These are phyloP conservation scores for Obba rivulosa DNA, from an alignment of 768 basidiomycete genomes.

Conservation along the genomic window DNA sequence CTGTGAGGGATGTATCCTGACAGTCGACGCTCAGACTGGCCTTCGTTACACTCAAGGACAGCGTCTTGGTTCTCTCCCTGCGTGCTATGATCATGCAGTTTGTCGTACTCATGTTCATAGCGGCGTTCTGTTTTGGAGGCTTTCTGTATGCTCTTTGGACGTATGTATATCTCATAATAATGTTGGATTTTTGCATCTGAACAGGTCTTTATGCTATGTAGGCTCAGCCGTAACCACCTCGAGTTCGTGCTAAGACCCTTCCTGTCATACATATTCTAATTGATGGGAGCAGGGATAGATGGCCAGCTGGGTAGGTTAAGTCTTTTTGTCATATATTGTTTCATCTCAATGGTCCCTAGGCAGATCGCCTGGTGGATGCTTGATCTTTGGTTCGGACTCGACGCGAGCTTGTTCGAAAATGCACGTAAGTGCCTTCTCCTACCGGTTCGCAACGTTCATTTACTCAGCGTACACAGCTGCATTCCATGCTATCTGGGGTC, in stretches of 20 bases:
- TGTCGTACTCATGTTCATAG: slow-evolving; percentile 73
- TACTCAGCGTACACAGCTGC: slow-evolving; percentile 35
- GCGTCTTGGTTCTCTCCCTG: slow-evolving; percentile 73
- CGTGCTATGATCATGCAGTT: slow-evolving; percentile 95
- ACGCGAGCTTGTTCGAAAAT: slow-evolving; percentile 82
- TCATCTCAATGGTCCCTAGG: slow-evolving; percentile 22
- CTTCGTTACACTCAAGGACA: slow-evolving; percentile 84
- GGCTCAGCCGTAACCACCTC: slow-evolving; percentile 57
- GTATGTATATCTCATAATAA: slow-evolving; percentile 39
- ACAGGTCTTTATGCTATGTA: slow-evolving; percentile 23
- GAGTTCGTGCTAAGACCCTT: slow-evolving; percentile 10
- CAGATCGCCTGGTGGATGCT: slow-evolving; percentile 94
- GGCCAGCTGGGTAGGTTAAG: slow-evolving; percentile 30
- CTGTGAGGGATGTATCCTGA: background rate
- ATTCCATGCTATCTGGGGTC: slow-evolving; percentile 88
- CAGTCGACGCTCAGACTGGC: slow-evolving; percentile 53
- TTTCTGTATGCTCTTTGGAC: slow-evolving; percentile 94
- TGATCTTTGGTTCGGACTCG: slow-evolving; percentile 91
- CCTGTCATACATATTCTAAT: background rate
- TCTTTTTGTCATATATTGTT: background rate
- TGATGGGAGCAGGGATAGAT: slow-evolving; percentile 12
- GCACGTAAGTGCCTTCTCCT: slow-evolving; percentile 50
- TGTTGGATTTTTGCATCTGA: background rate
- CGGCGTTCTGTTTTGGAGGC: slow-evolving; percentile 86
- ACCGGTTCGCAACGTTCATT: background rate